Conservation (phyloP, 768 basidiomycete genomes). For the Boletus edulis region DNA sequence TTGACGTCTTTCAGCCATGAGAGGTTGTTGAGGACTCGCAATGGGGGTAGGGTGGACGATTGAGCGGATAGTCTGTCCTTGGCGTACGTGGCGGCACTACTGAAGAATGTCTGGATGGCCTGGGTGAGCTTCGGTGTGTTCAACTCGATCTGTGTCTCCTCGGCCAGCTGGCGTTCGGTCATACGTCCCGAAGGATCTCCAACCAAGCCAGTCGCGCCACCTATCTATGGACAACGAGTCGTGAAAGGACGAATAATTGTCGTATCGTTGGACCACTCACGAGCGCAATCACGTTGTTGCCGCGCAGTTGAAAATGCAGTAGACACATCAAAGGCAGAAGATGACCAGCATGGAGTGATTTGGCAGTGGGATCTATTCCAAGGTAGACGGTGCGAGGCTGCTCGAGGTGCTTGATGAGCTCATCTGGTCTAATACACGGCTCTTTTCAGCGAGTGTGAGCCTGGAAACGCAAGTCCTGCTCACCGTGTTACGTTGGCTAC, state of each 20-base stretch:
- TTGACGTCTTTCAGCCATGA: constrained; percentile 75
- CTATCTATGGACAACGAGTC: constrained; percentile 59
- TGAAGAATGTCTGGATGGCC: constrained; percentile 73
- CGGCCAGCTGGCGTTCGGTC: constrained; percentile 73
- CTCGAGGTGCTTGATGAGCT: constrained; percentile 37
- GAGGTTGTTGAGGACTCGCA: constrained; percentile 61
- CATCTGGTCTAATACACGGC: constrained; percentile 37
- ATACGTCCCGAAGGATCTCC: constrained; percentile 94
- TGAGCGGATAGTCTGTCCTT: constrained; percentile 26
- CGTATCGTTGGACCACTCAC: constrained; percentile 44
- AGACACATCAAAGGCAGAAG: constrained; percentile 84
- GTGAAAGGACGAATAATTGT: background rate
- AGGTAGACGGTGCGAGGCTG: constrained; percentile 63
- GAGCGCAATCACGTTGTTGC: constrained; percentile 79
- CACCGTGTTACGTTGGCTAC: constrained; percentile 38
- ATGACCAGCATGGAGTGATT: constrained; percentile 90
- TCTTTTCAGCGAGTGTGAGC: background rate
- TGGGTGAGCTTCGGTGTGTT: constrained; percentile 66
- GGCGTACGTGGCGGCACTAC: constrained; percentile 62
- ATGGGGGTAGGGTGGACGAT: constrained; percentile 11
- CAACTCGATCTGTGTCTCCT: constrained; percentile 51
- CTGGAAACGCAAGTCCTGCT: constrained; percentile 2
- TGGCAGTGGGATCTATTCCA: constrained; percentile 92
- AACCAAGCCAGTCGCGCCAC: constrained; percentile 93
- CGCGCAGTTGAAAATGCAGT: constrained; percentile 84